Conservation (phyloP, 1,139 yeast species). For the Geotrichum fermentans region DNA sequence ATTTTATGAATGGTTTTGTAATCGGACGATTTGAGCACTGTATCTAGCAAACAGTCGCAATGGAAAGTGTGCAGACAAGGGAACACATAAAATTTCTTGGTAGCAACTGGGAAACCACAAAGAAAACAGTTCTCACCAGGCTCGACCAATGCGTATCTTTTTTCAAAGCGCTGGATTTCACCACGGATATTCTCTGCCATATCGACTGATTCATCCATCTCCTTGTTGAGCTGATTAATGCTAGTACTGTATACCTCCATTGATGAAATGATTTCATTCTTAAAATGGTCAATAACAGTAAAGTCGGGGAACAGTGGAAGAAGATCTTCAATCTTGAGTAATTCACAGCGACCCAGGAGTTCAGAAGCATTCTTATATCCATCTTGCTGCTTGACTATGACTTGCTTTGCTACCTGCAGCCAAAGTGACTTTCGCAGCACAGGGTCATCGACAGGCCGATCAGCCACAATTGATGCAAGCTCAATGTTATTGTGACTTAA, state of each 20-base stretch:
- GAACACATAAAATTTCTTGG: conserved; percentile 71
- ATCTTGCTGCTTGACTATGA: conserved; percentile 39
- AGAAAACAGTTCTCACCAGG: conserved; percentile 80
- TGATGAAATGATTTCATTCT: conserved; percentile 74
- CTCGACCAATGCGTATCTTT: conserved; percentile 56
- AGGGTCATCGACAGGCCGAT: conserved; percentile 45
- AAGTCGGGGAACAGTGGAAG: conserved; percentile 82
- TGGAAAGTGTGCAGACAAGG: conserved; percentile 93
- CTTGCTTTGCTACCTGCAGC: conserved; percentile 61
- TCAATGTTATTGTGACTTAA: conserved; percentile 57
- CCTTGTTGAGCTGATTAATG: conserved; percentile 60
- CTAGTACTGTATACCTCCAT: conserved; percentile 66
- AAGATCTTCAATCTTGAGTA: conserved; percentile 73
- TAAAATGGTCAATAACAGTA: conserved; percentile 73
- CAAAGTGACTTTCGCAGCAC: conserved; percentile 65
- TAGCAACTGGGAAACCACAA: conserved; percentile 64
- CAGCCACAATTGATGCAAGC: conserved; percentile 55
- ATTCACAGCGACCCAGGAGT: conserved; percentile 48
- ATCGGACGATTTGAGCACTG: conserved; percentile 58
- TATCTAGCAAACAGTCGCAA: conserved; percentile 71
- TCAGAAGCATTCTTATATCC: conserved; percentile 38
- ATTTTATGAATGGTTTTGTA: conserved; percentile 61
- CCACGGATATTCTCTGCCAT: conserved; percentile 59
- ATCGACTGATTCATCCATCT: conserved; percentile 68
- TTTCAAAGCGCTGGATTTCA: conserved; percentile 52